Conservation (phyloP, 768 basidiomycete genomes). For the Tricholomella constricta region DNA sequence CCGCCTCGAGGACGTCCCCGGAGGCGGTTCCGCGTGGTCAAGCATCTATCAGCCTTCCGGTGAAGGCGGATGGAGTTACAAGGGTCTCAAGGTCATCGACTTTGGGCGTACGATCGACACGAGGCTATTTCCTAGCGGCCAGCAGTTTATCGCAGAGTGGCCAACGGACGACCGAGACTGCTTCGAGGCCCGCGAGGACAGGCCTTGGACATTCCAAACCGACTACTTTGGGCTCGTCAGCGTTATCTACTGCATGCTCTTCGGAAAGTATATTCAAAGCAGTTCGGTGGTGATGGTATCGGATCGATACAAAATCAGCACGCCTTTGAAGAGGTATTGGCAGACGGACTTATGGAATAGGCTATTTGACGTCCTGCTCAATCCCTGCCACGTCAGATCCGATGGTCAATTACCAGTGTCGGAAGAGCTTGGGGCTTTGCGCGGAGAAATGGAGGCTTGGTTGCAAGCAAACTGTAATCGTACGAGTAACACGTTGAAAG, state of each 20-base stretch:
- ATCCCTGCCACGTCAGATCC: conserved; percentile 63
- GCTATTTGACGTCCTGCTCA: conserved; percentile 85
- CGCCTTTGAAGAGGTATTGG: conserved; percentile 94
- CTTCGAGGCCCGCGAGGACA: conserved; percentile 80
- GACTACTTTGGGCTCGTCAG: conserved; percentile 97
- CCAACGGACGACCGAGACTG: conserved; percentile 89
- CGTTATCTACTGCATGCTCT: conserved; percentile 94
- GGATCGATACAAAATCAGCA: conserved; percentile 62
- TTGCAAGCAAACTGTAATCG: conserved; percentile 85
- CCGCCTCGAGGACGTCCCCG: conserved; percentile 81
- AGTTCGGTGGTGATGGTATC: conserved; percentile 47
- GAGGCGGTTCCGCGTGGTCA: conserved; percentile 69
- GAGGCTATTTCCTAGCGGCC: conserved; percentile 72
- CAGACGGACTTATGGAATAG: conserved; percentile 84
- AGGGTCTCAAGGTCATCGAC: conserved; percentile 93
- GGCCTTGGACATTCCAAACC: conserved; percentile 91
- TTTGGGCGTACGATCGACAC: conserved; percentile 96
- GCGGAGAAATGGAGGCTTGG: conserved; percentile 88
- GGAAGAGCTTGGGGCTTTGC: conserved; percentile 61
- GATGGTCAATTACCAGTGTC: conserved; percentile 71
- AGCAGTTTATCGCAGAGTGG: conserved; percentile 89
- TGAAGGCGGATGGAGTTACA: conserved; percentile 79
- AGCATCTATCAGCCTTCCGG: conserved; percentile 77
- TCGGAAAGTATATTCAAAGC: conserved; percentile 92
- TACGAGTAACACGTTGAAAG: conserved; percentile 77